Conservation (phyloP, 176 grass and related monocot genomes). For the Pharus latifolius region DNA sequence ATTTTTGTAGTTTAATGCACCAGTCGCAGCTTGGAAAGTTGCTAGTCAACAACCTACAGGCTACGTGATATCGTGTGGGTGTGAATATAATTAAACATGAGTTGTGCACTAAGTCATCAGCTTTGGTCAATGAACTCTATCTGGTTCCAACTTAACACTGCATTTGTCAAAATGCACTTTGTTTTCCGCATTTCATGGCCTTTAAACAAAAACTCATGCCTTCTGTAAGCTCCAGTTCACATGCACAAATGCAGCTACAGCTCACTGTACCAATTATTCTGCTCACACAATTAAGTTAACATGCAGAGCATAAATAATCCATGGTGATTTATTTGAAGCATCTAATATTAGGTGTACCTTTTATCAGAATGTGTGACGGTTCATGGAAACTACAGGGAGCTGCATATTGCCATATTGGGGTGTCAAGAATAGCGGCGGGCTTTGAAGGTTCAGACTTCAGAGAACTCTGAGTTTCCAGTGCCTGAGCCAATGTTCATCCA, state of each 20-base stretch:
- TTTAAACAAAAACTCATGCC: too few relatives aligned
- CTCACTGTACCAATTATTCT: slow-evolving; percentile 15
- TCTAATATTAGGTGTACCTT: background rate
- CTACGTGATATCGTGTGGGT: background rate
- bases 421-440: slow-evolving; percentile 20
- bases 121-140: slow-evolving; percentile 1
- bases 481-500: slow-evolving; percentile 32
- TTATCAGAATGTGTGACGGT: background rate
- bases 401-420: too few relatives aligned
- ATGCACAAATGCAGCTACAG: slow-evolving; percentile 16
- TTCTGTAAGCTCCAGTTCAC: too few relatives aligned
- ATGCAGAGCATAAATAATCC: too few relatives aligned
- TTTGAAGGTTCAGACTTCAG: slow-evolving; percentile 37
- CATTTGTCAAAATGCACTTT: slow-evolving; percentile 6
- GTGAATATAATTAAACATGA: too few relatives aligned
- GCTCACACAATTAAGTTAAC: background rate
- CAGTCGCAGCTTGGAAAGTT: background rate
- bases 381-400: too few relatives aligned
- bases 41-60: slow-evolving; percentile 15
- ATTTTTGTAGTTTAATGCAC: background rate
- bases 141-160: background rate
- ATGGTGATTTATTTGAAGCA: background rate
- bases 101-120: background rate
- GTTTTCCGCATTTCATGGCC: slow-evolving; percentile 28
- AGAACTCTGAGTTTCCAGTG: slow-evolving; percentile 37